Base-by-base conservation (phyloP, 2,329 filamentous ascomycete species). In the Laburnicola sp. region DNA sequence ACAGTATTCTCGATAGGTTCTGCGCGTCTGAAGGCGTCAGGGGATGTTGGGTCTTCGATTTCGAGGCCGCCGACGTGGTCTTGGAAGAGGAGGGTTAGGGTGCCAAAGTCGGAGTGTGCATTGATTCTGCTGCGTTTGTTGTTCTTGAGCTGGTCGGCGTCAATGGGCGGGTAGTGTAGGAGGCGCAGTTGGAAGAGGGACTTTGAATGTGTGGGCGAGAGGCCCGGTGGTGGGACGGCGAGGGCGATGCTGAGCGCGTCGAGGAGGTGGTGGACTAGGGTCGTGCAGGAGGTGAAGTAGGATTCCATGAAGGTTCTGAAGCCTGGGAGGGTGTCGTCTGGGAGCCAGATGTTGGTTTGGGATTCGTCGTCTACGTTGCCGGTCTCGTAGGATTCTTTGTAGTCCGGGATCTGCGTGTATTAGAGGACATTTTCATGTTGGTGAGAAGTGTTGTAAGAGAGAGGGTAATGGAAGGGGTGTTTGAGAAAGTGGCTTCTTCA, bases 51-150 rank as follows among this genome's bases (percentile, higher is more conserved):
- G 54, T 71, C 64, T 38, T 63, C 48, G 10, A 76, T 57, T 51
- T 76, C 72, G 2, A 76, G 61, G 2, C 75, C 75, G 8, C 74
- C 75, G 22, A 73, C 72, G 1, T 48, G 44, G 42, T 76, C 75
- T 46, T 76, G 75, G 51, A 76, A 76, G 1, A 77, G 62, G 7
- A 76, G 55, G 3, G 75, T 77, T 35, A 76, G 53, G 1, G 68
- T 69, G 6, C 74, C 74, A 54, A 74, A 76, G 53, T 76, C 75
- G 1, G 70, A 74, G 44, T 78, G 76, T 2, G 75, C 73, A n/a
- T 70, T 65, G 43, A 76, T 76, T 2, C 75, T 62, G n/a, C 45
- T 53, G 2, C 66, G 59, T 2, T 59, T 60, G 6, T 58, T 42
- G 1, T 51, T 11, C 2, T 23, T 11, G 6, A 76, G 59, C n/a